These are phyloP conservation scores for Clarireedia paspali DNA, from an alignment of 2,329 filamentous ascomycete species.

Conservation along the genomic window DNA sequence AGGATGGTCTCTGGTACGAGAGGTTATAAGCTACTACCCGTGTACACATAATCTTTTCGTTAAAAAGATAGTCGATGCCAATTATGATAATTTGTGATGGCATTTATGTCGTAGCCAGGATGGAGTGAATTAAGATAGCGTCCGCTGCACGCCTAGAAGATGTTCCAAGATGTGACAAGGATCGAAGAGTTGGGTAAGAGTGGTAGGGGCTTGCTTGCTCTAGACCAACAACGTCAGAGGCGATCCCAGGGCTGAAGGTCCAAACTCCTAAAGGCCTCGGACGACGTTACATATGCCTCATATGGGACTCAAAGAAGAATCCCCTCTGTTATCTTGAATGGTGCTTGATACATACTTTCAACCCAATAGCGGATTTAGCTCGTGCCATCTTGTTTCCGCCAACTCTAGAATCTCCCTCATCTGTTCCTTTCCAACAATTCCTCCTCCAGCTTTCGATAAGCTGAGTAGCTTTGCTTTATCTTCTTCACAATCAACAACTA, in stretches of 20 bases:
- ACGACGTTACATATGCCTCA: background rate
- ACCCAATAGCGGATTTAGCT: slow-evolving; percentile 29
- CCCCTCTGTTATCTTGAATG: background rate
- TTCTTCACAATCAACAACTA: slow-evolving; percentile 61
- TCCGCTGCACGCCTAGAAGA: background rate
- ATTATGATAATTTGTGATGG: background rate
- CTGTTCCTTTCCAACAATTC: slow-evolving; percentile 55
- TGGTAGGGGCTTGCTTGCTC: background rate
- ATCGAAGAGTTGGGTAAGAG: background rate
- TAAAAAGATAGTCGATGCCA: background rate
- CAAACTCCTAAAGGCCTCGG: background rate
- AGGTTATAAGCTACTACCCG: too few relatives aligned
- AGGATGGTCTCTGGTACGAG: too few relatives aligned
- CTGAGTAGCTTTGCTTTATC: slow-evolving; percentile 50
- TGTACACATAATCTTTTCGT: too few relatives aligned
- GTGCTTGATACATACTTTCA: slow-evolving; percentile 12
- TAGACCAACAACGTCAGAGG: background rate
- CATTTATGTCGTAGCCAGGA: background rate
- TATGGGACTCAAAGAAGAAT: background rate
- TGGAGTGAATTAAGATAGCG: background rate
- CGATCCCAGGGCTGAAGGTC: background rate
- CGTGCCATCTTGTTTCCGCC: slow-evolving; percentile 57
- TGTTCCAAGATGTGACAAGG: background rate
- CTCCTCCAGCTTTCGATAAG: slow-evolving; percentile 80
- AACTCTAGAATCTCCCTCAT: slow-evolving; percentile 51